These are phyloP conservation scores for Achaetomium macrosporum DNA, from an alignment of 2,329 filamentous ascomycete species.

Conservation along the genomic window DNA sequence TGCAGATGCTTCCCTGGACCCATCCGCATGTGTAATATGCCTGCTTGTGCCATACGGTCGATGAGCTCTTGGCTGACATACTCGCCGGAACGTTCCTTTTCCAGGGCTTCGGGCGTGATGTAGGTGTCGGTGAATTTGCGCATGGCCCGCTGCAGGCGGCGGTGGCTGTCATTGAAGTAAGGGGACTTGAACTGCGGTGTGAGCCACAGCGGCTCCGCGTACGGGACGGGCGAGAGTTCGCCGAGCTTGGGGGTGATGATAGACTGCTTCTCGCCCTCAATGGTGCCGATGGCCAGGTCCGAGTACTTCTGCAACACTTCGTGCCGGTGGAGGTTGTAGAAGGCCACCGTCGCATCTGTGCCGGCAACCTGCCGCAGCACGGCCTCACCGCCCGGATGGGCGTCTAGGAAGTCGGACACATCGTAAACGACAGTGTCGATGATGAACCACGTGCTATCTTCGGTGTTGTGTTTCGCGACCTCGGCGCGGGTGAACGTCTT, in stretches of 20 bases:
- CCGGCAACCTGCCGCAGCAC: slow-evolving; percentile 78
- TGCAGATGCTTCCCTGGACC: slow-evolving; percentile 79
- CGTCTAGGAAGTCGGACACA: slow-evolving; percentile 76
- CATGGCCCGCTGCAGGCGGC: slow-evolving; percentile 60
- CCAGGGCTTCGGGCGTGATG: slow-evolving; percentile 67
- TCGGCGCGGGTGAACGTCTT: slow-evolving; percentile 55
- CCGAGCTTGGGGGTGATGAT: slow-evolving; percentile 64
- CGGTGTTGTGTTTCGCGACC: slow-evolving; percentile 69
- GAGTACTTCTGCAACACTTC: slow-evolving; percentile 81
- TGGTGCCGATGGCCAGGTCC: slow-evolving; percentile 66
- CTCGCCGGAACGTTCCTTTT: slow-evolving; percentile 67
- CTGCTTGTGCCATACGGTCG: slow-evolving; percentile 67
- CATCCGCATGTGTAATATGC: slow-evolving; percentile 74
- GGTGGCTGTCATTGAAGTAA: slow-evolving; percentile 74
- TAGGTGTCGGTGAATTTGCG: slow-evolving; percentile 67
- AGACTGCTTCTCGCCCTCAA: slow-evolving; percentile 69
- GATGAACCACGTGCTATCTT: slow-evolving; percentile 75
- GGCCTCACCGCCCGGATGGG: slow-evolving; percentile 75
- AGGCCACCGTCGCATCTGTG: slow-evolving; percentile 72
- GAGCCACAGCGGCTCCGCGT: slow-evolving; percentile 81
- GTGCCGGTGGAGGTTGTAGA: slow-evolving; percentile 89
- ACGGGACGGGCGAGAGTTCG: slow-evolving; percentile 71
- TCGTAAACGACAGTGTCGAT: slow-evolving; percentile 87
- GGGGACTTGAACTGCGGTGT: slow-evolving; percentile 69
- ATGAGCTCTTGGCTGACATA: slow-evolving; percentile 68